phyloP scores from a whole-genome alignment of 352 stramenopile species.

The Pilasporangium apinafurcum region DNA sequence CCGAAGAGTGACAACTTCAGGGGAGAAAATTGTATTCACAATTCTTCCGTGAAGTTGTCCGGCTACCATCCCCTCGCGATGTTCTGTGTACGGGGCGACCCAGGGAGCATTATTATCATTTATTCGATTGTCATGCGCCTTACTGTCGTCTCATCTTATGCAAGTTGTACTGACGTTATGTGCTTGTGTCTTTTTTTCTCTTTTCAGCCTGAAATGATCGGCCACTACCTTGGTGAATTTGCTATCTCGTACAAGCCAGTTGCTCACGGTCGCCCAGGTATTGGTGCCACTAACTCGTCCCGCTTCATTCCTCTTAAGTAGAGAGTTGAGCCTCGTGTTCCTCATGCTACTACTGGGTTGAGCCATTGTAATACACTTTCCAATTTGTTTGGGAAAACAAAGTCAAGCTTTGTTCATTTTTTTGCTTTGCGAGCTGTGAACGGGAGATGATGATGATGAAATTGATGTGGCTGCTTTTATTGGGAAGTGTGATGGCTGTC shows the following conservation, averaged over 20 bases:
- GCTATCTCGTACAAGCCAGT: constrained; percentile 99
- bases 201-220: constrained; percentile 97
- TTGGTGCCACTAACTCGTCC: constrained; percentile 95
- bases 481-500: constrained; percentile 8
- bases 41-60: constrained; percentile 6
- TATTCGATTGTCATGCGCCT: constrained; percentile 9
- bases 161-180: constrained; percentile 12
- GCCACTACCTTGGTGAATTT: constrained; percentile 99
- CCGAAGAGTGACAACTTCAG: constrained; percentile 44
- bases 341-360: constrained; percentile 37
- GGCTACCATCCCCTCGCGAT: constrained; percentile 70
- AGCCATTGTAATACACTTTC: constrained; percentile 86
- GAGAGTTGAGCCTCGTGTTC: constrained; percentile 11
- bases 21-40: neutral
- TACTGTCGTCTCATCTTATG: neutral
- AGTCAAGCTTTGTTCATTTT: neutral
- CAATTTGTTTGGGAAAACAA: constrained; percentile 19
- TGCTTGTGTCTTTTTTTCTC: constrained; percentile 7
- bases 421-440: neutral
- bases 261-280: constrained; percentile 97
- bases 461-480: neutral
- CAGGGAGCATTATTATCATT: constrained; percentile 54
- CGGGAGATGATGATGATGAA: no score
- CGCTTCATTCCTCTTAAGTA: constrained; percentile 99
- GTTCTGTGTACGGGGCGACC: constrained; percentile 89